Percentiles rank a stretch among this genome's conserved stretches.
Evolutionary conservation across 805 yeast species (phyloP).

Genomic region (Saturnispora silvae): DNA sequence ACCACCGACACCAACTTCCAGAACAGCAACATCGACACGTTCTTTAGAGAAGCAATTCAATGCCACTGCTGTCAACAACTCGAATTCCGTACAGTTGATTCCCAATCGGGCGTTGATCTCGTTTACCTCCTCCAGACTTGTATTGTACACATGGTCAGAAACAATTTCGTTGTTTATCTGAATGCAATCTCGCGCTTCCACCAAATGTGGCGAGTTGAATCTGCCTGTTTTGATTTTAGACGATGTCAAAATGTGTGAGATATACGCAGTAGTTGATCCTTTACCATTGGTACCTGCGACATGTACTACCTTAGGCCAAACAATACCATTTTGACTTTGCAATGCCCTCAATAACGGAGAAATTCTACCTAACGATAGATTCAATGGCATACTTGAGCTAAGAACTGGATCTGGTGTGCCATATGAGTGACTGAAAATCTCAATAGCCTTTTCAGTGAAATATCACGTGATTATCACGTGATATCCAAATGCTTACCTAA

Average conservation of each 20-base stretch:
- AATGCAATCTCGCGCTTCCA: constrained; percentile 66
- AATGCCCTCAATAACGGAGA: constrained; percentile 2
- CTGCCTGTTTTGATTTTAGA: constrained; percentile 51
- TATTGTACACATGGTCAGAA: constrained; percentile 32
- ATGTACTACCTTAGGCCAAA: constrained; percentile 43
- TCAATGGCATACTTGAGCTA: neutral
- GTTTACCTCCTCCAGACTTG: constrained; percentile 33
- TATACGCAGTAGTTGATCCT: constrained; percentile 82
- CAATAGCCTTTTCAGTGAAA: no score
- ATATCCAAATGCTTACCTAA: no score
- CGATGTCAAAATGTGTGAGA: constrained; percentile 50
- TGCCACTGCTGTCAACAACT: constrained; percentile 75
- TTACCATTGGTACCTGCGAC: constrained; percentile 96
- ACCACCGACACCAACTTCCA: constrained; percentile 97
- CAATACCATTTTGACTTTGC: neutral
- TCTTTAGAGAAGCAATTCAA: constrained; percentile 56
- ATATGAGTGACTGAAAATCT: no score
- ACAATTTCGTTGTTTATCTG: constrained; percentile 53
- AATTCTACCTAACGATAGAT: constrained; percentile 4
- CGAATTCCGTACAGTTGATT: constrained; percentile 80
- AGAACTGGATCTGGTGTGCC: no score
- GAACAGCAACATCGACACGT: constrained; percentile 59
- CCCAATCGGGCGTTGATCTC: constrained; percentile 28
- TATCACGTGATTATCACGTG: no score
- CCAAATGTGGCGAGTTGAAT: constrained; percentile 83